Evolutionary conservation across 2,329 filamentous ascomycete genomes (phyloP).

Genomic region (Pseudogymnoascus sp.): DNA sequence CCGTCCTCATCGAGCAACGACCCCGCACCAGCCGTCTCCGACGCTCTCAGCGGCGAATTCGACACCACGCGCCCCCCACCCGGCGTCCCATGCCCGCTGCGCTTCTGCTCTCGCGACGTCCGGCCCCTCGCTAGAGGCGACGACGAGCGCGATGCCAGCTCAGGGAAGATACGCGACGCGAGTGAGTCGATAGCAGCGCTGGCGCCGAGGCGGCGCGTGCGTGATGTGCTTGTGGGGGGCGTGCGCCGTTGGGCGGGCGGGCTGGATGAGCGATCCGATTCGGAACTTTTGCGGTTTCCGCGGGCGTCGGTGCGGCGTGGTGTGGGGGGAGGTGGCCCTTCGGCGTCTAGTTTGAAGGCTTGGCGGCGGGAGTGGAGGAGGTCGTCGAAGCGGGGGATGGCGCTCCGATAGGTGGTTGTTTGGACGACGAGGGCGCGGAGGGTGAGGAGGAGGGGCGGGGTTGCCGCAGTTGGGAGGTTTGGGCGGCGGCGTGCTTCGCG

Average conservation of each 20-base stretch:
- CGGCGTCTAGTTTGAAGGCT: slow-evolving; percentile 54
- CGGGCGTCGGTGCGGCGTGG: slow-evolving; percentile 25
- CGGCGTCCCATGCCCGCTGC: background rate
- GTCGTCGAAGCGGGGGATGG: slow-evolving; percentile 65
- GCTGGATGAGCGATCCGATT: slow-evolving; percentile 27
- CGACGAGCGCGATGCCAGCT: slow-evolving; percentile 30
- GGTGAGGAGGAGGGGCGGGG: slow-evolving; percentile 48
- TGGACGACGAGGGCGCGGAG: slow-evolving; percentile 56
- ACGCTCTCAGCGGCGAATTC: background rate
- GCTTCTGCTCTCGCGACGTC: slow-evolving; percentile 5
- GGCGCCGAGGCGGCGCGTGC: background rate
- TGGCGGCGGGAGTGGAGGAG: slow-evolving; percentile 59
- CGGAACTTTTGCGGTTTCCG: slow-evolving; percentile 35
- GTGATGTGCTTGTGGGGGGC: background rate
- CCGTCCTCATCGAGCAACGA: background rate
- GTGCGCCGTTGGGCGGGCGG: background rate
- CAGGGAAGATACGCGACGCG: slow-evolving; percentile 55
- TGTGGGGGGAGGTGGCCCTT: slow-evolving; percentile 31
- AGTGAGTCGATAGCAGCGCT: slow-evolving; percentile 47
- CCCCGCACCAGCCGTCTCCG: background rate
- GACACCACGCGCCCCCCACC: background rate
- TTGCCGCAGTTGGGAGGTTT: slow-evolving; percentile 40
- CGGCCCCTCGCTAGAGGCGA: slow-evolving; percentile 18
- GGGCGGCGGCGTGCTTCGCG: slow-evolving; percentile 47
- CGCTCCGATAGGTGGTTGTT: slow-evolving; percentile 52